phyloP scores from a whole-genome alignment of 129 eudicot genomes.

The Oenanthe sinensis region DNA sequence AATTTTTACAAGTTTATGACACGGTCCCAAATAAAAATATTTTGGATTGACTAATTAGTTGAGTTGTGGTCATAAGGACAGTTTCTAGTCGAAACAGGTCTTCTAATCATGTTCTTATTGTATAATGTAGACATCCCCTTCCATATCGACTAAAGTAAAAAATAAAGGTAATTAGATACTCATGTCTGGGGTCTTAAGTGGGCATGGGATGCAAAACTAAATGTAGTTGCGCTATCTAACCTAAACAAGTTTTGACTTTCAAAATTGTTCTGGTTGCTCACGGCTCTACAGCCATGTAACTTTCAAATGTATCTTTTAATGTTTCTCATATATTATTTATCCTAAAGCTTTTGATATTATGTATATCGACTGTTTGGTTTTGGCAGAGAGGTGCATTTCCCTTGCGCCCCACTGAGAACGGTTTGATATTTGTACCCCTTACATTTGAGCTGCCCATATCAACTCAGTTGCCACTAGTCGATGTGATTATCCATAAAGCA shows the following conservation, averaged over 20 bases:
- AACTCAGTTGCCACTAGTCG: slow-evolving; percentile 61
- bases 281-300: not conserved
- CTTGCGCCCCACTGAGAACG: slow-evolving; percentile 45
- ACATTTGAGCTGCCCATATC: slow-evolving; percentile 60
- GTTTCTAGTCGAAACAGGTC: not conserved
- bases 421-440: slow-evolving; percentile 79
- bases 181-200: not conserved
- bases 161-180: not conserved
- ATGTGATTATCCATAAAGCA: slow-evolving; percentile 79
- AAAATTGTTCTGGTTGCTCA: not conserved
- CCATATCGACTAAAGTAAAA: too few relatives aligned
- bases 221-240: not conserved
- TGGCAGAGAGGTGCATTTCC: slow-evolving; percentile 98
- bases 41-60: not conserved
- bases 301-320: not conserved
- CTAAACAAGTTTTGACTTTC: not conserved
- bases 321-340: not conserved
- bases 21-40: not conserved
- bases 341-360: slow-evolving; percentile 6
- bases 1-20: not conserved
- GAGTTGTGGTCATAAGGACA: not conserved
- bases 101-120: not conserved
- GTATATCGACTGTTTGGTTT: slow-evolving; percentile 8
- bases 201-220: not conserved
- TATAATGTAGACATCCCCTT: not conserved